Evolutionary conservation across 108 stramenopile genomes (phyloP), one percentile per base, ranked within the genome.

Genomic region (Skeletonema marinoi): DNA sequence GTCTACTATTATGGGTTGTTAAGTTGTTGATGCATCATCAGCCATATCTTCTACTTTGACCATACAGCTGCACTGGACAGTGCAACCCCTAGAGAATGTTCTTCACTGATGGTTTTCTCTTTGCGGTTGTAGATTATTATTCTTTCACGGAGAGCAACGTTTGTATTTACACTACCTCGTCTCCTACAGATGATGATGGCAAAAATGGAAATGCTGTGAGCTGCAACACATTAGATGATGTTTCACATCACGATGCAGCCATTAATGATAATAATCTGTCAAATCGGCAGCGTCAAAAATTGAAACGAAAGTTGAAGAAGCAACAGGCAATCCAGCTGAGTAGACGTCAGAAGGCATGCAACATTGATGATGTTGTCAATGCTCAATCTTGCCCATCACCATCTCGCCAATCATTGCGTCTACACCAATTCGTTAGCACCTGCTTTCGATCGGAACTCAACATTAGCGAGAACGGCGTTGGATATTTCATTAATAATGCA

Each of bases 361-460:
- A 11, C 13, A 65, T 36, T 9, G 60, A 60, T 39, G 58, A 60
- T 39, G 58, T 33, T 48, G 46, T n/a, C 46, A n/a, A 12, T 4
- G 46, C 46, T 14, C 46, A 48, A 48, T 48, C 46, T 48, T 14
- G 13, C 3, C 46, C 13, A 48, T 48, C 46, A 14, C n/a, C 2
- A 14, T 11, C 16, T 48, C 46, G 46, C 3, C 61, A 36, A 38
- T 36, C 70, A 30, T 12, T 71, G 14, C 70, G 70, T 31, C 38
- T 72, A 58, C 71, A 72, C 61, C 71, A 62, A 48, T 72, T 72
- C 42, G 44, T 72, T 32, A 46, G 60, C 46, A 72, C 60, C 31
- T 39, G 21, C 11, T 72, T 72, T 30, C 60, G 61, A 61, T 72
- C 71, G 2, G 71, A 72, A 41, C 44, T 72, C 1, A 72, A 72